Base-by-base conservation (phyloP, 306 rosid species). In the Lathyrus aphaca region DNA sequence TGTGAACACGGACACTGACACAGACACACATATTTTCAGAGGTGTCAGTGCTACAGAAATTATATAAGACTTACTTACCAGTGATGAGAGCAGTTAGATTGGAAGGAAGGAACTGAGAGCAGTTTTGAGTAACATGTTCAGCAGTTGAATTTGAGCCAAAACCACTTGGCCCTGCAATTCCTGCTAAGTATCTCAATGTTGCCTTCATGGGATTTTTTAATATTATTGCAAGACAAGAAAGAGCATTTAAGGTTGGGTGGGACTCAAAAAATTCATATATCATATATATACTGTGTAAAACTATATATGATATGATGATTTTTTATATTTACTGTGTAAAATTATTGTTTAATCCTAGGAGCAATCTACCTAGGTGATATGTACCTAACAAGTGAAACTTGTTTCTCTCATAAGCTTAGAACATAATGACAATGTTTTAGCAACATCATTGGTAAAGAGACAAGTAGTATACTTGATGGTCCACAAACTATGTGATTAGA, bases 131-230 rank as follows among this genome's bases (percentile, higher is more conserved):
- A 50, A 91, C 97, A 78, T 94, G 89, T 51, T 94, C 99, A 19
- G 97, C 99, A 0, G 99, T 91, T 39, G 99, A 80, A 38, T 83
- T 94, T 18, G 99, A 94, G 82, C 99, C 99, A 83, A 82, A 91
- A 45, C 97, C 99, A 79, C 97, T 94, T 4, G 96, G 96, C 29
- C 99, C 99, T 75, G 99, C 89, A 69, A 89, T 75, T 86, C 99
- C 99, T 71, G 95, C 97, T 17, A 94, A 84, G 87, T 94, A 94
- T 56, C 84, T 84, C 2, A 91, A 84, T 37, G 96, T 74, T 82
- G 74, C 96, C 80, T 91, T 94, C 99, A 91, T 91, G 73, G 67
- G 4, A 30, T 72, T 49, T 72, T 49, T 21, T 15, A 40, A 5
- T 18, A 48, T 40, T 50, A 23, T 74, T 78, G 35, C 40, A 21